phyloP scores from a whole-genome alignment of 495 filamentous ascomycete species.

The Aeminium ludgeri region DNA sequence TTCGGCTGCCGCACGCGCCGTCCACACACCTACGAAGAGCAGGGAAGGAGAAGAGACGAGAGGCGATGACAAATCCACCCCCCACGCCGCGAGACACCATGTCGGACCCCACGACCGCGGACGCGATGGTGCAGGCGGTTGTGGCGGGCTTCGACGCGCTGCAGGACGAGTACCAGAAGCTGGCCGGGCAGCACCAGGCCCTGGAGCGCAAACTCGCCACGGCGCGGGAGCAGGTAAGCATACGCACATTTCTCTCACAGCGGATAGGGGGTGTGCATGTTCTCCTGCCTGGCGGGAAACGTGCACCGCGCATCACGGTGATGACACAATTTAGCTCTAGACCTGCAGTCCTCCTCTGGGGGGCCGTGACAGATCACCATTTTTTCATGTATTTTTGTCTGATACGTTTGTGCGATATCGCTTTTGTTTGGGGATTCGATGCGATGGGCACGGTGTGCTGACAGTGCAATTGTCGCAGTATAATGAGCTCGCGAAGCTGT shows the following conservation, averaged over 20 bases:
- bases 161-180: slow-evolving; percentile 22
- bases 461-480: slow-evolving; percentile 20
- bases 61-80: too few species aligned
- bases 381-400: slow-evolving; percentile 20
- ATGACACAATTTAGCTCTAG: slow-evolving; percentile 70
- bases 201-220: slow-evolving; percentile 24
- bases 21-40: too few species aligned
- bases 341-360: slow-evolving; percentile 45
- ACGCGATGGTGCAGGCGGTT: slow-evolving; percentile 17
- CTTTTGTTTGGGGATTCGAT: too few species aligned
- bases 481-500: slow-evolving; percentile 22
- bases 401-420: slow-evolving; percentile 13
- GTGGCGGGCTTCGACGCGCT: slow-evolving; percentile 23
- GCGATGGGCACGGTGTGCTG: slow-evolving; percentile 1
- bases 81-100: too few species aligned
- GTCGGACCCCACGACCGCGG: not conserved
- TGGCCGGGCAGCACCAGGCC: slow-evolving; percentile 19
- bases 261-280: slow-evolving; percentile 1
- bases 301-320: too few species aligned
- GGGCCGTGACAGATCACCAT: slow-evolving; percentile 35
- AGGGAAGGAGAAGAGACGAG: too few species aligned
- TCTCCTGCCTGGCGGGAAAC: slow-evolving; percentile 35
- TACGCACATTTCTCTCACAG: not conserved
- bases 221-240: slow-evolving; percentile 25
- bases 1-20: too few species aligned